Percentiles rank a stretch among this genome's conserved stretches.
Conservation (phyloP, 768 basidiomycete species). For the Cytidiella melzeri region DNA sequence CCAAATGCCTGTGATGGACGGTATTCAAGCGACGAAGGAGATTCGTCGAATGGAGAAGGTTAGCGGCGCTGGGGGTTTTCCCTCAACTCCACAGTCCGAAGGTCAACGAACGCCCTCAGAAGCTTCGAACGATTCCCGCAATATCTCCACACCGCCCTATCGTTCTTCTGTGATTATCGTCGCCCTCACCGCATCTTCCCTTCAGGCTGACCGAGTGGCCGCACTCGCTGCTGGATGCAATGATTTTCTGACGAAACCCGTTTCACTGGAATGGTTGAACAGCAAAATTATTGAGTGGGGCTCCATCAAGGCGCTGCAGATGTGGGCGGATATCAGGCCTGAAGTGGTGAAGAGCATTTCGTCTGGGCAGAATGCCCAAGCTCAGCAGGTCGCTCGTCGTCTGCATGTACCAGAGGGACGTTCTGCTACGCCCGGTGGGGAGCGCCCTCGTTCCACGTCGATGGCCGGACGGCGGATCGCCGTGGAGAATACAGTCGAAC, state of each 20-base stretch:
- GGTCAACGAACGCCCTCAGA: constrained; percentile 50
- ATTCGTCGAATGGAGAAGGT: constrained; percentile 80
- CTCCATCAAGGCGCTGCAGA: constrained; percentile 89
- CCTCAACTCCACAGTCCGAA: constrained; percentile 62
- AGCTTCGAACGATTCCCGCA: constrained; percentile 42
- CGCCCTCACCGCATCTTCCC: constrained; percentile 93
- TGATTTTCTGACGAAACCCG: constrained; percentile 97
- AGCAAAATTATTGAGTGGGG: constrained; percentile 99
- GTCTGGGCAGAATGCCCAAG: constrained; percentile 40
- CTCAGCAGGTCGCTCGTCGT: constrained; percentile 39
- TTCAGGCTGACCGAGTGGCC: constrained; percentile 92
- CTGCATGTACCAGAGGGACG: constrained; percentile 46
- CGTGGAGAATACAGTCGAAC: not conserved
- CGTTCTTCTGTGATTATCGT: constrained; percentile 97
- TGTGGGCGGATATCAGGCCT: constrained; percentile 82
- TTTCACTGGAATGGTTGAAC: constrained; percentile 91
- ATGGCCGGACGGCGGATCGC: constrained; percentile 16
- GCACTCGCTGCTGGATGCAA: constrained; percentile 99
- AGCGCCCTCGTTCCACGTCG: constrained; percentile 35
- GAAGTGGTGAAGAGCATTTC: constrained; percentile 45
- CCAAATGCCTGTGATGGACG: constrained; percentile 99
- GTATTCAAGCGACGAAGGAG: constrained; percentile 94
- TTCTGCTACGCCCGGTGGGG: constrained; percentile 27
- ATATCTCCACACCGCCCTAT: constrained; percentile 46
- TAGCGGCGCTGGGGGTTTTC: constrained; percentile 59